phyloP scores from a whole-genome alignment of 2,329 filamentous ascomycete species.

The Phaeosphaeria sp. region DNA sequence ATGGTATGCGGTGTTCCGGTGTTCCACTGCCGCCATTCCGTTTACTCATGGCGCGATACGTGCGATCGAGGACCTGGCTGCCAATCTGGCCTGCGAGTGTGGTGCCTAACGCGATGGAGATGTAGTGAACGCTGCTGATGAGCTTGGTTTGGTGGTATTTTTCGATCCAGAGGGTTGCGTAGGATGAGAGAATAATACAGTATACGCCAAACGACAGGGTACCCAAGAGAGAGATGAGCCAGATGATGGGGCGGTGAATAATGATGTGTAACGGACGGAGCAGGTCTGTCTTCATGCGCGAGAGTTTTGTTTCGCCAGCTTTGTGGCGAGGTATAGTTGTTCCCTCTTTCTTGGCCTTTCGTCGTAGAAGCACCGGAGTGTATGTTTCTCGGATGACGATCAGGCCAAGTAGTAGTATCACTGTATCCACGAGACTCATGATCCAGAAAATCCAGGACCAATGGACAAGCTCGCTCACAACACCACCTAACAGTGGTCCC shows the following conservation, averaged over 20 bases:
- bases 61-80: slow-evolving; percentile 52
- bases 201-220: slow-evolving; percentile 50
- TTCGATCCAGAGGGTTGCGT: slow-evolving; percentile 29
- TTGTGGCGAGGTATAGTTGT: slow-evolving; percentile 56
- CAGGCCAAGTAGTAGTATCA: slow-evolving; percentile 30
- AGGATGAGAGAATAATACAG: slow-evolving; percentile 30
- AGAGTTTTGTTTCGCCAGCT: not conserved
- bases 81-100: slow-evolving; percentile 48
- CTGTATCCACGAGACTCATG: slow-evolving; percentile 21
- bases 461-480: slow-evolving; percentile 19
- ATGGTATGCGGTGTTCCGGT: slow-evolving; percentile 29
- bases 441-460: slow-evolving; percentile 38
- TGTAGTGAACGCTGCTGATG: slow-evolving; percentile 26
- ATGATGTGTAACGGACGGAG: slow-evolving; percentile 61
- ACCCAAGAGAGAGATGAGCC: slow-evolving; percentile 50
- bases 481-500: slow-evolving; percentile 32
- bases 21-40: slow-evolving; percentile 6
- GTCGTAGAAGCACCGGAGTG: slow-evolving; percentile 51
- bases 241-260: slow-evolving; percentile 60
- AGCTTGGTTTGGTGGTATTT: slow-evolving; percentile 20
- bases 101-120: slow-evolving; percentile 64
- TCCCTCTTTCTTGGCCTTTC: slow-evolving; percentile 56
- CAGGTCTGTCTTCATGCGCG: slow-evolving; percentile 36
- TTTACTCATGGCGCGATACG: slow-evolving; percentile 34
- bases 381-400: slow-evolving; percentile 54